Evolutionary conservation across 73 alveolate genomes (phyloP).

Genomic region (Chromera velia): DNA sequence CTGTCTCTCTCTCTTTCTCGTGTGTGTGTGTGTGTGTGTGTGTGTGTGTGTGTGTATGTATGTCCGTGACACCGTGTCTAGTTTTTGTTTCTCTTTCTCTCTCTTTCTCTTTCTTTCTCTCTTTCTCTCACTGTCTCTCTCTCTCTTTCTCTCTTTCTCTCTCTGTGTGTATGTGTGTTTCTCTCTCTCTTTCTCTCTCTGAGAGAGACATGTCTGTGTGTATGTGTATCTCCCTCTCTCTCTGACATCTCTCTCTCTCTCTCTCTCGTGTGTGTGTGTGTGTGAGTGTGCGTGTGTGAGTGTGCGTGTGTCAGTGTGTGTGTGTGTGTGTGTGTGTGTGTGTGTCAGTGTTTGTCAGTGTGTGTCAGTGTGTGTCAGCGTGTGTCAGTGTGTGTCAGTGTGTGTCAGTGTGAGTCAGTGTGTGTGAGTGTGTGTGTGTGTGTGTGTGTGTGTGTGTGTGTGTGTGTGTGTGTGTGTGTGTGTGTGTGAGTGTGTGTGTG

Average conservation of each 20-base stretch:
- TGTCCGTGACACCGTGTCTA: not conserved
- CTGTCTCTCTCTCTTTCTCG: too few relatives aligned
- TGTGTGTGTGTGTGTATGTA: not conserved
- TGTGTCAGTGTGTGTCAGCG: not conserved
- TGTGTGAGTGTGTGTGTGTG: conserved; percentile 2
- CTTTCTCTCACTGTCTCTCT: not conserved
- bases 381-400: too few relatives aligned
- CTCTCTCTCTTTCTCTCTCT: not conserved
- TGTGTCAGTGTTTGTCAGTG: conserved; percentile 1
- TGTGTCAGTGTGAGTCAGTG: too few relatives aligned
- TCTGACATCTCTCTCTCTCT: too few relatives aligned
- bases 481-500: not conserved
- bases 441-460: not conserved
- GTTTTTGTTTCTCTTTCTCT: not conserved
- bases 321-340: conserved; percentile 6
- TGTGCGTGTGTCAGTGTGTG: too few relatives aligned
- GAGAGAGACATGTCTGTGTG: not conserved
- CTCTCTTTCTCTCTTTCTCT: not conserved
- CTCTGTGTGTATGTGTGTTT: too few relatives aligned
- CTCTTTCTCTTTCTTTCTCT: not conserved
- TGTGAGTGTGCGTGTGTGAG: too few relatives aligned
- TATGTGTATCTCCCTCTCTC: not conserved
- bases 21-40: not conserved
- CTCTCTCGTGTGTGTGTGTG: too few relatives aligned
- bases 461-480: not conserved